A percentile compares a stretch with the other conserved stretches of the same genome.
phyloP scores from a whole-genome alignment of 768 basidiomycete genomes.

The Boletus rex-veris region DNA sequence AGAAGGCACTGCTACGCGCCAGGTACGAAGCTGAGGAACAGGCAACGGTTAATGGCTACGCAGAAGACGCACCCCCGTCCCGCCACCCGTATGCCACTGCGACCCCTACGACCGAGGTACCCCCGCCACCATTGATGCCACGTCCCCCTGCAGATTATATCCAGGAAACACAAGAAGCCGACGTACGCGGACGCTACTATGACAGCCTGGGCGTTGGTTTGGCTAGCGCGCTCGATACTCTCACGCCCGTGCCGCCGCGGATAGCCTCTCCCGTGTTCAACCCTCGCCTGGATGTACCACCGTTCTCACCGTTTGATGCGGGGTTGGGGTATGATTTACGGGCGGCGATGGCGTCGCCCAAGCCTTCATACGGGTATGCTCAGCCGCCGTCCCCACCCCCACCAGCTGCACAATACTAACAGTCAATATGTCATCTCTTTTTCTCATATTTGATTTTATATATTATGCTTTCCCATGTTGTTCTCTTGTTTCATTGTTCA shows the following conservation, averaged over 20 bases:
- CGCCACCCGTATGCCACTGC: conserved; percentile 18
- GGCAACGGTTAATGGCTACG: conserved; percentile 24
- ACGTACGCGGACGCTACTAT: conserved; percentile 50
- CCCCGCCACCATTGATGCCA: conserved; percentile 71
- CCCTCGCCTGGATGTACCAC: conserved; percentile 35
- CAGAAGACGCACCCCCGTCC: background rate
- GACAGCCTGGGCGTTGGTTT: conserved; percentile 22
- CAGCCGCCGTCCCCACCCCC: conserved; percentile 9
- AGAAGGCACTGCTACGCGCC: conserved; percentile 68
- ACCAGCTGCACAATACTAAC: conserved; percentile 13
- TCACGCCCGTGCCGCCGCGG: conserved; percentile 11
- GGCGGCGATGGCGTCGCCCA: conserved; percentile 1
- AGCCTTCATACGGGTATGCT: background rate
- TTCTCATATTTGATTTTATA: conserved; percentile 15
- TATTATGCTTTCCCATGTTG: conserved; percentile 7
- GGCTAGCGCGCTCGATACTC: conserved; percentile 35
- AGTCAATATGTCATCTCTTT: background rate
- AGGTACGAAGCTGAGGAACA: conserved; percentile 59
- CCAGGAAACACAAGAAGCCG: conserved; percentile 75
- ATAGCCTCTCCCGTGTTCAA: conserved; percentile 11
- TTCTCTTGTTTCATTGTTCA: background rate
- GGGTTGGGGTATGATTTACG: conserved; percentile 22
- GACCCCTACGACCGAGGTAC: conserved; percentile 18
- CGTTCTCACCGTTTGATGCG: conserved; percentile 48
- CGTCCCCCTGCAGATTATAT: conserved; percentile 79